phyloP scores from a whole-genome alignment of 345 rosid species.

The Brassica napus region DNA sequence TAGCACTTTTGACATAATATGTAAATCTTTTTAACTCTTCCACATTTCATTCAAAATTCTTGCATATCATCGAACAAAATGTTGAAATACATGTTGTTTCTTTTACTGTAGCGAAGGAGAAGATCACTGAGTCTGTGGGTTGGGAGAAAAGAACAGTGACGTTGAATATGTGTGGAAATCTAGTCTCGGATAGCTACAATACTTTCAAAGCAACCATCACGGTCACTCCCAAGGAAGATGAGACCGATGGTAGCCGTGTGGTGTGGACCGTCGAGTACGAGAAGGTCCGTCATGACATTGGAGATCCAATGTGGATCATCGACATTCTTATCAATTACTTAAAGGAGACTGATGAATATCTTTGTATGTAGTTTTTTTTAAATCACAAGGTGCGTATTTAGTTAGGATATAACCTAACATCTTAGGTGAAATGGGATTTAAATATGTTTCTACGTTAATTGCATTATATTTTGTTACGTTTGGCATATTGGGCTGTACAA shows the following conservation, averaged over 20 bases:
- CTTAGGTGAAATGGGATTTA: neutral
- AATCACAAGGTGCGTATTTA: slow-evolving; percentile 14
- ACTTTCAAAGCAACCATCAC: slow-evolving; percentile 17
- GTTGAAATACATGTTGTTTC: neutral
- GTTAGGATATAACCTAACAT: slow-evolving; percentile 9
- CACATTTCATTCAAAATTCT: slow-evolving; percentile 6
- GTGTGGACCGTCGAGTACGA: slow-evolving; percentile 13
- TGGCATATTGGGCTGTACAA: neutral
- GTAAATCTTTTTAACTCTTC: slow-evolving; percentile 2
- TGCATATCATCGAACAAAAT: neutral
- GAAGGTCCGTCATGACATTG: neutral
- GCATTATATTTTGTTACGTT: neutral
- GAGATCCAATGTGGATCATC: slow-evolving; percentile 6
- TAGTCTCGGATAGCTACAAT: slow-evolving; percentile 10
- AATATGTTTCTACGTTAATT: neutral
- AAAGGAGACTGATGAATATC: slow-evolving; percentile 11
- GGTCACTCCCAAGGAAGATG: slow-evolving; percentile 4
- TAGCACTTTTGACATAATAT: slow-evolving; percentile 16
- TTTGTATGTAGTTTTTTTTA: neutral
- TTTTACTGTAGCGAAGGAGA: slow-evolving; percentile 12
- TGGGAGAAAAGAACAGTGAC: slow-evolving; percentile 17
- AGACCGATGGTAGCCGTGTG: slow-evolving; percentile 4
- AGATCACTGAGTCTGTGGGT: slow-evolving; percentile 9
- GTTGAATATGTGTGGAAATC: slow-evolving; percentile 5
- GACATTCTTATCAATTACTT: slow-evolving; percentile 20